These are phyloP conservation scores for Jatropha podagrica DNA, from an alignment of 441 rosid genomes.

Conservation along the genomic window DNA sequence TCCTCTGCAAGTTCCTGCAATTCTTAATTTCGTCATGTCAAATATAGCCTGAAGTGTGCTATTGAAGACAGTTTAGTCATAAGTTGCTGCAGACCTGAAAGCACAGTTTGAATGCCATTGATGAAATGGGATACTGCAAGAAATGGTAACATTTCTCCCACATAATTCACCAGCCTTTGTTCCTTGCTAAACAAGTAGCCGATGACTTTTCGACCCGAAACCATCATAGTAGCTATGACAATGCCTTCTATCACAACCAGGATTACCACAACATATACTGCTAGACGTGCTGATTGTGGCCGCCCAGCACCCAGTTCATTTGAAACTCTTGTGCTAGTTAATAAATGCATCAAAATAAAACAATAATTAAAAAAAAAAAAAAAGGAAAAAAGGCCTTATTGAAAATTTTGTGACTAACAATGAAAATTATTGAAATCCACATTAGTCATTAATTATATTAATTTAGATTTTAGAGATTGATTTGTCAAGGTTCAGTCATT, in stretches of 20 bases:
- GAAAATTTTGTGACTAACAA: not conserved
- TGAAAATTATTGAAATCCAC: no score
- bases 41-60: no score
- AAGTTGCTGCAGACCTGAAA: slow-evolving; percentile 18
- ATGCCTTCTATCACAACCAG: slow-evolving; percentile 18
- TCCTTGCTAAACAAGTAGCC: slow-evolving; percentile 25
- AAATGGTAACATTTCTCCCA: slow-evolving; percentile 14
- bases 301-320: slow-evolving; percentile 27
- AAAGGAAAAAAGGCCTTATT: not conserved
- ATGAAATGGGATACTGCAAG: slow-evolving; percentile 18
- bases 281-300: slow-evolving; percentile 18
- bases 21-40: not conserved
- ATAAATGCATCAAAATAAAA: no score
- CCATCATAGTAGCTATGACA: not conserved
- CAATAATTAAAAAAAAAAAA: no score
- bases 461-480: no score
- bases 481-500: no score
- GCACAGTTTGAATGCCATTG: slow-evolving; percentile 17
- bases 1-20: slow-evolving; percentile 11
- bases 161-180: slow-evolving; percentile 11
- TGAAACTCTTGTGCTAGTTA: slow-evolving; percentile 23
- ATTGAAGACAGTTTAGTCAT: no score
- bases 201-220: slow-evolving; percentile 14
- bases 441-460: no score
- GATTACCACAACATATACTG: not conserved